Evolutionary conservation across 139 green algal genomes (phyloP), one percentile per base, ranked within the genome.

Genomic region (Chlamydomonas sp.): DNA sequence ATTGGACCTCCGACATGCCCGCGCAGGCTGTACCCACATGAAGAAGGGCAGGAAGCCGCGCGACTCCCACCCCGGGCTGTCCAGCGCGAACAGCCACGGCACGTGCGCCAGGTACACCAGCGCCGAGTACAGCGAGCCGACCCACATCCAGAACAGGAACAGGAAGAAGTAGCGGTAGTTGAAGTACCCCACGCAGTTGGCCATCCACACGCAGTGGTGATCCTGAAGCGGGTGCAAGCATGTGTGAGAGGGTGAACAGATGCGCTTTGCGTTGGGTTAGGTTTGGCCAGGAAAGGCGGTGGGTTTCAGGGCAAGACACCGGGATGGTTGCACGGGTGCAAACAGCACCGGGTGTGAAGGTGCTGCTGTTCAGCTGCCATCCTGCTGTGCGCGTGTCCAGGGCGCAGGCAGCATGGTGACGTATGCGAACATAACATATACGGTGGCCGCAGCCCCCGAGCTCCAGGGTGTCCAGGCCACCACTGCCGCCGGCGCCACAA

Each of bases 161-260:
- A 97, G 92, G 87, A 96, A 94, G 84, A 97, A 97, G 88, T 95
- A 97, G 59, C 92, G 89, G 88, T 97, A 96, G 91, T 97, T 97
- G 73, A 85, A 79, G 83, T 90, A 91, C 15, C 95, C 95, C 5
- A 97, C 88, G 90, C 95, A 97, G 91, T 96, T 96, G 83, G 91
- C 88, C 92, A 97, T 93, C 95, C 95, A 96, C 8, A 93, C 88
- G 86, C 90, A 95, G 79, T 93, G 91, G 72, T 97, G 94, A 83
- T 97, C 94, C 93, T 85, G 80, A 2, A 49, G 80, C 8, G 20
- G 0, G 8, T 5, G 63, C n/a, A 49, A 49, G 31, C 31, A 49
- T 49, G 31, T 49, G 4, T 5, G 31, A 16, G 6, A 4, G 71
- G 18, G 71, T 5, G 71, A 14, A 10, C 5, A 20, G 71, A 59